phyloP scores from a whole-genome alignment of 768 basidiomycete genomes.

The Lentinus brumalis region DNA sequence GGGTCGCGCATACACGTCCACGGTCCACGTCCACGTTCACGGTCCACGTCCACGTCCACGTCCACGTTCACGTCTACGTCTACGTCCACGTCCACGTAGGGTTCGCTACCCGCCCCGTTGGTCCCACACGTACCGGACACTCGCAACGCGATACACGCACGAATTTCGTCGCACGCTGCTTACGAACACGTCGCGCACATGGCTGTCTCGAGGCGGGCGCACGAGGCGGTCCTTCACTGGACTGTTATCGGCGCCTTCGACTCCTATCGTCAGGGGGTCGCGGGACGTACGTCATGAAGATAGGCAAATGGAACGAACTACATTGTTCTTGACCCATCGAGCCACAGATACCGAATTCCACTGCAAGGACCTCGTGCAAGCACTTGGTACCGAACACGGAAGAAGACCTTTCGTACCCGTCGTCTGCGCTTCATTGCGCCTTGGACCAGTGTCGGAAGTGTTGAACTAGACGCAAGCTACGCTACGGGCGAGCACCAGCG shows the following conservation, averaged over 20 bases:
- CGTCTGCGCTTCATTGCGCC: background rate
- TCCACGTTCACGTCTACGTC: background rate
- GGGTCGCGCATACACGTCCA: background rate
- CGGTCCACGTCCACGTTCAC: background rate
- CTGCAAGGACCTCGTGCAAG: background rate
- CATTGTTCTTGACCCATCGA: conserved; percentile 5
- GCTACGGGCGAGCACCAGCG: background rate
- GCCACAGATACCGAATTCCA: background rate
- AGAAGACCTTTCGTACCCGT: background rate
- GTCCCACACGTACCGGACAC: no score
- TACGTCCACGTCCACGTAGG: background rate
- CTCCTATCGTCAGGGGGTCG: conserved; percentile 6
- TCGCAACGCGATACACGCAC: background rate
- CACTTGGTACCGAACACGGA: background rate
- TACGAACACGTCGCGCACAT: background rate
- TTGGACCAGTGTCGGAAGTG: background rate
- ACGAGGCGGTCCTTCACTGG: conserved; percentile 15
- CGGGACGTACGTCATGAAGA: conserved; percentile 17
- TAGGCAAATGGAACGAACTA: conserved; percentile 15
- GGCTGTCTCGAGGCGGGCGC: conserved; percentile 19
- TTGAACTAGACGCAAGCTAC: background rate
- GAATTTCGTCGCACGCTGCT: background rate
- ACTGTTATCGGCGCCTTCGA: conserved; percentile 18
- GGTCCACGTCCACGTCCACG: background rate
- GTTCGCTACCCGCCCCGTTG: background rate